phyloP scores from a whole-genome alignment of 2,329 filamentous ascomycete species.

The Akanthomyces uredinophilus region DNA sequence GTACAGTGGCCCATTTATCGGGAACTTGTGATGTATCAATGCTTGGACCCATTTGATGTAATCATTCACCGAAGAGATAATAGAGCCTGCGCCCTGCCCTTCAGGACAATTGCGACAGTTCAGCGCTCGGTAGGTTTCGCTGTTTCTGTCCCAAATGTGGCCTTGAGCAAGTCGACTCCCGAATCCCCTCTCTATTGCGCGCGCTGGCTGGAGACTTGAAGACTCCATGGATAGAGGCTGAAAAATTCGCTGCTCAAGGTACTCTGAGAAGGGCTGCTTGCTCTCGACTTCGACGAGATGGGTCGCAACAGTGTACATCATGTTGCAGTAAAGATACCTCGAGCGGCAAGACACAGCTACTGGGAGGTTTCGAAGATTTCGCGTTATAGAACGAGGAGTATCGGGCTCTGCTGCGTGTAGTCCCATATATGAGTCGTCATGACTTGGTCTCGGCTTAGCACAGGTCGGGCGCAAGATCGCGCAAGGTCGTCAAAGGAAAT shows the following conservation, averaged over 20 bases:
- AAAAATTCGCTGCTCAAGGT: slow-evolving; percentile 22
- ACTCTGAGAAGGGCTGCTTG: slow-evolving; percentile 19
- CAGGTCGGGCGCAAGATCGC: too few species aligned
- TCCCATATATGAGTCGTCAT: too few species aligned
- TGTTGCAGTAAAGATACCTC: slow-evolving; percentile 23
- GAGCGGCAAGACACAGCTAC: slow-evolving; percentile 20
- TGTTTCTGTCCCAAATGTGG: slow-evolving; percentile 17
- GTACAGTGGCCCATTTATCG: slow-evolving; percentile 22
- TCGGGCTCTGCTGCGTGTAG: slow-evolving; percentile 18
- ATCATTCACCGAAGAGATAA: slow-evolving; percentile 24
- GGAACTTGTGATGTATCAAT: slow-evolving; percentile 21
- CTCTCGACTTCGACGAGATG: slow-evolving; percentile 21
- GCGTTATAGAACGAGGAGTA: slow-evolving; percentile 21
- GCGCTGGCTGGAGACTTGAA: slow-evolving; percentile 21
- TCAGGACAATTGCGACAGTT: slow-evolving; percentile 20
- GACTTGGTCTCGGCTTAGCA: too few species aligned
- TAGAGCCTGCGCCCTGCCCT: slow-evolving; percentile 25
- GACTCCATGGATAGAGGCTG: slow-evolving; percentile 21
- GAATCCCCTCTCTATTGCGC: slow-evolving; percentile 16
- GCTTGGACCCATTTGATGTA: slow-evolving; percentile 26
- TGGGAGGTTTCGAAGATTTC: slow-evolving; percentile 23
- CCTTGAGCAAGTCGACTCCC: slow-evolving; percentile 19
- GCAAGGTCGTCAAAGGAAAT: too few species aligned
- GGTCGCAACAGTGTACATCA: slow-evolving; percentile 24
- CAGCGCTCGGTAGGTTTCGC: slow-evolving; percentile 7